These are phyloP conservation scores for Solanum hybrid DNA, from an alignment of 305 asterid species.

Conservation along the genomic window DNA sequence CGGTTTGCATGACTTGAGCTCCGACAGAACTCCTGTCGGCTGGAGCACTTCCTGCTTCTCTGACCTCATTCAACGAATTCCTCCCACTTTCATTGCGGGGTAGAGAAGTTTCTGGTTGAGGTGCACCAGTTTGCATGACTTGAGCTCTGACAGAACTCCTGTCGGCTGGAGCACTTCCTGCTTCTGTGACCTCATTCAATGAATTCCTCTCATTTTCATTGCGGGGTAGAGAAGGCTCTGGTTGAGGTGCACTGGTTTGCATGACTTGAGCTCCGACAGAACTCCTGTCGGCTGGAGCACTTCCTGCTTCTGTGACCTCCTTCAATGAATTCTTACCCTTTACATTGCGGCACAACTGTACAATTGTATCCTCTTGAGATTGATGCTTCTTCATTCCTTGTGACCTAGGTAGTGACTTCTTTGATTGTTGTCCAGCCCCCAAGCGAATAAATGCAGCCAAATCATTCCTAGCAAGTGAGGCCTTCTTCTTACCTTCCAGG, in stretches of 20 bases:
- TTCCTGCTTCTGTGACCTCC: constrained; percentile 8
- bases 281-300: not conserved
- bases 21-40: not conserved
- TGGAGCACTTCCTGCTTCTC: not conserved
- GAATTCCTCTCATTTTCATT: constrained; percentile 17
- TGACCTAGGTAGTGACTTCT: constrained; percentile 16
- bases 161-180: not conserved
- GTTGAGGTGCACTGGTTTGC: not conserved
- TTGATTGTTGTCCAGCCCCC: constrained; percentile 17
- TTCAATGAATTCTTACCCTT: constrained; percentile 19
- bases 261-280: not conserved
- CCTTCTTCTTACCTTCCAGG: constrained; percentile 38
- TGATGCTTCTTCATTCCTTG: constrained; percentile 13
- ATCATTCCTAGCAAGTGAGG: constrained; percentile 52
- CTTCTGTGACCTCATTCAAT: constrained; percentile 10
- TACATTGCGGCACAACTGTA: constrained; percentile 10
- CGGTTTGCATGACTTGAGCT: not conserved
- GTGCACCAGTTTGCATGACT: not conserved
- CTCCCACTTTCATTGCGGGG: constrained; percentile 13
- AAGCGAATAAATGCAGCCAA: constrained; percentile 37
- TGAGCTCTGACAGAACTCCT: not conserved
- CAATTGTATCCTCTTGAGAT: constrained; percentile 15
- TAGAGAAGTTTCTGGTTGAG: constrained; percentile 18
- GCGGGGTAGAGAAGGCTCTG: constrained; percentile 19
- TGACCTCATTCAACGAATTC: constrained; percentile 17